phyloP scores from a whole-genome alignment of 169 alveolate genomes.

The Plasmodium yoelii region DNA sequence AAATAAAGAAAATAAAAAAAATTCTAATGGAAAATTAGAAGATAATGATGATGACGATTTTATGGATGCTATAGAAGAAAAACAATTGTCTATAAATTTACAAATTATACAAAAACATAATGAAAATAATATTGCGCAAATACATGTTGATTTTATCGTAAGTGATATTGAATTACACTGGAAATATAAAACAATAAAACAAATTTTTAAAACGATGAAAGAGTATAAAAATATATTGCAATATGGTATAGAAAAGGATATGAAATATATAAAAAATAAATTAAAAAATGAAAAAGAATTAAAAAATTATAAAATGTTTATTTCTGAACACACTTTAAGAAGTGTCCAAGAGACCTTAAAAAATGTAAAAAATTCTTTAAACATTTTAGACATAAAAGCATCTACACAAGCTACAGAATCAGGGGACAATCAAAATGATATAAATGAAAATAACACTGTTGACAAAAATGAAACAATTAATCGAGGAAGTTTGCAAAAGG shows the following conservation, averaged over 20 bases:
- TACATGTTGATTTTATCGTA: constrained; percentile 53
- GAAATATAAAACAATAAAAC: constrained; percentile 74
- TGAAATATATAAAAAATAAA: constrained; percentile 74
- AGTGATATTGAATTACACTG: constrained; percentile 74
- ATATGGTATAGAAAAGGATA: constrained; percentile 72
- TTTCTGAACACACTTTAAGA: constrained; percentile 69
- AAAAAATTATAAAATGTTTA: constrained; percentile 72
- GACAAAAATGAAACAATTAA: constrained; percentile 4
- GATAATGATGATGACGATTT: constrained; percentile 74
- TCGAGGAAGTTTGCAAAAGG: not conserved
- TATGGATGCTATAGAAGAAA: constrained; percentile 76
- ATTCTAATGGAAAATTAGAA: not conserved
- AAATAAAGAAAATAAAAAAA: not conserved
- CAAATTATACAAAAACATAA: constrained; percentile 73
- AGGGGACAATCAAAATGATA: not conserved
- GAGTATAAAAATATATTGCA: constrained; percentile 67
- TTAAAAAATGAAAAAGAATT: constrained; percentile 65
- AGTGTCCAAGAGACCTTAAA: constrained; percentile 82
- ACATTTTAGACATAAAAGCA: constrained; percentile 66
- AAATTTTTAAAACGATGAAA: constrained; percentile 74
- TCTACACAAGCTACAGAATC: constrained; percentile 3
- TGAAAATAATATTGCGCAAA: constrained; percentile 71
- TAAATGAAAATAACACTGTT: not conserved
- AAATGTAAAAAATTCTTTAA: constrained; percentile 75
- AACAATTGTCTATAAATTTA: constrained; percentile 49